These are phyloP conservation scores for Trametes sanguinea DNA, from an alignment of 768 basidiomycete genomes.

Conservation along the genomic window DNA sequence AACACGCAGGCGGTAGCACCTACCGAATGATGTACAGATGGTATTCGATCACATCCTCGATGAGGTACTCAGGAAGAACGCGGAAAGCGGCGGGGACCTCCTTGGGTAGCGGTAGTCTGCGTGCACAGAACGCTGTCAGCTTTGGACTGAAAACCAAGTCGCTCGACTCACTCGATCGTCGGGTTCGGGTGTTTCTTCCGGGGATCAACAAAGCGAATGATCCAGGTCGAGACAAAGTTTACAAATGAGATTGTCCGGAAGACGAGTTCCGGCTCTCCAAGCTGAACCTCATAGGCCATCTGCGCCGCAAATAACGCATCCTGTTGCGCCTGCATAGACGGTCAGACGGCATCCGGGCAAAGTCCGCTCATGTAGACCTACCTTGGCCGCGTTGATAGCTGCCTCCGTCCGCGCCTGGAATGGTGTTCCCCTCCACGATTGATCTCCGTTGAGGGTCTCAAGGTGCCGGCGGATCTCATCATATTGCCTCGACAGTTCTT, in stretches of 20 bases:
- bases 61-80: conserved; percentile 88
- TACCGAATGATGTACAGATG: conserved; percentile 82
- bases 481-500: conserved; percentile 70
- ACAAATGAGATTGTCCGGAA: conserved; percentile 79
- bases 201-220: conserved; percentile 89
- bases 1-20: conserved; percentile 25
- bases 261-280: conserved; percentile 84
- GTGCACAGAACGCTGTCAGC: neutral
- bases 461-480: conserved; percentile 79
- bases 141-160: neutral
- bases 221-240: conserved; percentile 92
- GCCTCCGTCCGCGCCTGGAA: conserved; percentile 76
- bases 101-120: conserved; percentile 81
- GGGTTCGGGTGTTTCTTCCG: conserved; percentile 72
- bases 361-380: conserved; percentile 27
- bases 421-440: conserved; percentile 82
- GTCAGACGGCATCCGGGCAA: neutral
- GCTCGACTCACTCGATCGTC: conserved; percentile 56
- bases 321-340: conserved; percentile 55
- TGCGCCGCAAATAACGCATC: conserved; percentile 71
- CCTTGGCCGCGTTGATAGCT: conserved; percentile 77
- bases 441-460: conserved; percentile 73
- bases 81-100: conserved; percentile 86
- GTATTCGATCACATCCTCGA: conserved; percentile 94
- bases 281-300: conserved; percentile 79